Evolutionary conservation across 2,329 filamentous ascomycete species (phyloP).

Genomic region (Penicillium polonicum): DNA sequence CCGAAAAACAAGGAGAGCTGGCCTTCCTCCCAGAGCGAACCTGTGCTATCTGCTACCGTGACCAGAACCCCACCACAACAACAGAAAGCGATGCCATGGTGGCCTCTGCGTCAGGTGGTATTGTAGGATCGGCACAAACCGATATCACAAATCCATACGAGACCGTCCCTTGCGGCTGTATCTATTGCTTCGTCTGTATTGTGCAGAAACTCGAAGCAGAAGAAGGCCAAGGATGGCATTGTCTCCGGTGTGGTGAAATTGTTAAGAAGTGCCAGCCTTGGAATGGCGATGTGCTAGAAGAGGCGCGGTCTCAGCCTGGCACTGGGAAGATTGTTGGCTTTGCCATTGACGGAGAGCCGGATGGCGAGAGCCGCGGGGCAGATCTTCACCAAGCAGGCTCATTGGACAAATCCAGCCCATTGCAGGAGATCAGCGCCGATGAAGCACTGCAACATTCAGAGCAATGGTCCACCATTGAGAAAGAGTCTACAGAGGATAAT

Average conservation of each 20-base stretch:
- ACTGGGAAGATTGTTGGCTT: slow-evolving; percentile 46
- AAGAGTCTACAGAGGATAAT: slow-evolving; percentile 23
- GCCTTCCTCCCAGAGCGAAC: slow-evolving; percentile 87
- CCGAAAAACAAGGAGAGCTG: slow-evolving; percentile 65
- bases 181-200: slow-evolving; percentile 97
- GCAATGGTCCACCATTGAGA: slow-evolving; percentile 40
- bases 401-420: slow-evolving; percentile 21
- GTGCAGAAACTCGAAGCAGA: slow-evolving; percentile 85
- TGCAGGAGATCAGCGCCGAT: slow-evolving; percentile 32
- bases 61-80: slow-evolving; percentile 72
- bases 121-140: slow-evolving; percentile 83
- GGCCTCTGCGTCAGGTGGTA: slow-evolving; percentile 65
- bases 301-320: slow-evolving; percentile 33
- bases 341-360: slow-evolving; percentile 31
- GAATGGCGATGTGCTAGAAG: slow-evolving; percentile 77
- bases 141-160: slow-evolving; percentile 97
- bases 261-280: slow-evolving; percentile 87
- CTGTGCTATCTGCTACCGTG: slow-evolving; percentile 94
- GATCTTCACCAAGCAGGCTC: slow-evolving; percentile 7
- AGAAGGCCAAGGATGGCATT: slow-evolving; percentile 91
- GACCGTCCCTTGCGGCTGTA: slow-evolving; percentile 79
- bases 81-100: slow-evolving; percentile 76
- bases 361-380: slow-evolving; percentile 10
- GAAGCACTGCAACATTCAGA: slow-evolving; percentile 38
- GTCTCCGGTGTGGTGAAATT: slow-evolving; percentile 79